A percentile compares a stretch with the other conserved stretches of the same genome.
Conservation (phyloP, 441 rosid species). For the Erodium trifolium region DNA sequence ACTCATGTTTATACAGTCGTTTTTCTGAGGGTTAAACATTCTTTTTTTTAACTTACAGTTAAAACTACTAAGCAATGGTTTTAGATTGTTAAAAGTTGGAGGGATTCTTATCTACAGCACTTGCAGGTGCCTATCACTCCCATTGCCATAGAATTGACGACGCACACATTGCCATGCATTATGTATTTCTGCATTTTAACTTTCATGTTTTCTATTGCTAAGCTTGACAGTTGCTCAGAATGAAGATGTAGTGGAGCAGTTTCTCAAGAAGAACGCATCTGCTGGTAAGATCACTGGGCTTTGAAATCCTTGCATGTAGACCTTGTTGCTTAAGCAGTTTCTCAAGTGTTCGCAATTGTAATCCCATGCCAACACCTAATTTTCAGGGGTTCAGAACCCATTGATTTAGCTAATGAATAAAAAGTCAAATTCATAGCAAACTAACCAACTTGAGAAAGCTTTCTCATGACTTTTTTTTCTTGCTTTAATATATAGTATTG, state of each 20-base stretch:
- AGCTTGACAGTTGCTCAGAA: slow-evolving; percentile 91
- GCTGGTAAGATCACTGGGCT: slow-evolving; percentile 45
- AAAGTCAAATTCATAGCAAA: too few relatives aligned
- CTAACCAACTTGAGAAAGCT: too few relatives aligned
- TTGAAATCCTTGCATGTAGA: background rate
- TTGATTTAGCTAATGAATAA: too few relatives aligned
- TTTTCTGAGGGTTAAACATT: background rate
- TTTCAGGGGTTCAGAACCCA: too few relatives aligned
- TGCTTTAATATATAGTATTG: too few relatives aligned
- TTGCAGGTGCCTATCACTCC: slow-evolving; percentile 55
- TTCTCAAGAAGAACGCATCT: slow-evolving; percentile 50
- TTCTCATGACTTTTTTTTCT: too few relatives aligned
- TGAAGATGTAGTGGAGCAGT: slow-evolving; percentile 70
- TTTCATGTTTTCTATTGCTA: slow-evolving; percentile 20
- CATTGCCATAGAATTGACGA: background rate
- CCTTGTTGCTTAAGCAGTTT: background rate
- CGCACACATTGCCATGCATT: background rate
- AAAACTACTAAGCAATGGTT: slow-evolving; percentile 77
- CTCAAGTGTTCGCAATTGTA: too few relatives aligned
- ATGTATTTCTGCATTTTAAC: slow-evolving; percentile 8
- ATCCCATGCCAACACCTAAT: too few relatives aligned
- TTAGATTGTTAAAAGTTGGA: slow-evolving; percentile 61
- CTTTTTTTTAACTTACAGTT: slow-evolving; percentile 36
- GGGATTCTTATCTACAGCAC: slow-evolving; percentile 85
- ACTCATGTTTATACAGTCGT: background rate